Evolutionary conservation across 495 filamentous ascomycete species (phyloP), one percentile per base, ranked within the genome.

Genomic region (Podospora pseudopauciseta): DNA sequence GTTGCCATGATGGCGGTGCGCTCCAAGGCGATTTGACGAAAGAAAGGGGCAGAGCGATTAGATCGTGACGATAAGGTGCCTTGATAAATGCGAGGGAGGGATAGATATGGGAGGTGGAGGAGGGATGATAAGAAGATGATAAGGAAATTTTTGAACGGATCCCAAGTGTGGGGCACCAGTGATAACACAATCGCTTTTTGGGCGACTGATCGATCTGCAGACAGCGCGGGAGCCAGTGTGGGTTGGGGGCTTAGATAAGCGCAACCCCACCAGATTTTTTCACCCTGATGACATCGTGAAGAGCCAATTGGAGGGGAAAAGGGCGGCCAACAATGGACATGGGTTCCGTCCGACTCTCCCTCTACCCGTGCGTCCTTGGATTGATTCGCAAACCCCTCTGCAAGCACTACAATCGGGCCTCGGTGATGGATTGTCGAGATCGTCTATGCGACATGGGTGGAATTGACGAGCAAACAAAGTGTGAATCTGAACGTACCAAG

Each of bases 401-500:
- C 23, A 23, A 23, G 23, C 23, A 23, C 39, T 49, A 49, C 39
- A 49, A 16, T 49, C 39, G 7, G 39, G 39, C 39, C 39, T 49
- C 15, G 39, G 9, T 49, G 39, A 13, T 49, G 39, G 13, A 49
- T 49, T 49, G 39, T 26, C 16, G 18, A 13, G 32, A 62, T 39
- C 18, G 13, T 30, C 60, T 23, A 62, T n/a, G 23, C 28, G 23
- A 20, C 28, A 63, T 18, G 19, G 20, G 19, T 58, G 23, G 11
- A 15, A 20, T n/a, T 28, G 57, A 54, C 55, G 64, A 68, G 71
- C 67, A 60, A 65, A 70, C 66, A 70, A 49, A 49, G 39, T 13
- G 64, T 63, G 60, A 64, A 63, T 39, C 4, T 19, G 67, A 58
- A 84, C 90, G 85, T 81, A 92, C 91, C 70, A 89, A 83, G 67